Percentiles rank a stretch among this genome's conserved stretches.
phyloP scores from a whole-genome alignment of 495 filamentous ascomycete species.

The Xylaria intraflava region DNA sequence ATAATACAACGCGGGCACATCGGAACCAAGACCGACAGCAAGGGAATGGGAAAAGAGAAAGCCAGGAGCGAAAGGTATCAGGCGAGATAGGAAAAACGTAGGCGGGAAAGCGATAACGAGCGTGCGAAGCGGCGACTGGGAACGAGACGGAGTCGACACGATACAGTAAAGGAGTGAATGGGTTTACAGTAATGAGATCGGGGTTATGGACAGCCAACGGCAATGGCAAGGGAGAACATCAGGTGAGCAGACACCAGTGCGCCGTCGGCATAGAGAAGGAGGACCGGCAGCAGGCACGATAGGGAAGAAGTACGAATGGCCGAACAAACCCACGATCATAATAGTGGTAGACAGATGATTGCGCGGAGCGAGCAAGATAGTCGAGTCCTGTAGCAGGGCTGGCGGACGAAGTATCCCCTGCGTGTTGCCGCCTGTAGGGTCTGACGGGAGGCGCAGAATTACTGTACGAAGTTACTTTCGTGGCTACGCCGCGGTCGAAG shows the following conservation, averaged over 20 bases:
- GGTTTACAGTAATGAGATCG: background rate
- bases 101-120: background rate
- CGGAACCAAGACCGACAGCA: background rate
- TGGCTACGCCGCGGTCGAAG: too few relatives aligned
- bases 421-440: too few relatives aligned
- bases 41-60: background rate
- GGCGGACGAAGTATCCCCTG: too few relatives aligned
- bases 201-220: background rate
- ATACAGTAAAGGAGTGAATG: background rate
- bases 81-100: background rate
- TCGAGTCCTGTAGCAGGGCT: too few relatives aligned
- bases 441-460: too few relatives aligned
- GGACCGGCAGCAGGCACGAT: background rate
- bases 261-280: background rate
- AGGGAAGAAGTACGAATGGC: slow-evolving; percentile 9
- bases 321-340: background rate
- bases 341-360: too few relatives aligned
- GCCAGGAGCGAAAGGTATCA: background rate
- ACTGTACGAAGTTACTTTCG: too few relatives aligned
- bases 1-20: background rate
- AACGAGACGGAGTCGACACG: background rate
- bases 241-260: background rate
- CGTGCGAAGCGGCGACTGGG: background rate
- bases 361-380: background rate
- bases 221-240: background rate